Base-by-base conservation (phyloP, 2,329 filamentous ascomycete species). In the Clonostachys sp. region DNA sequence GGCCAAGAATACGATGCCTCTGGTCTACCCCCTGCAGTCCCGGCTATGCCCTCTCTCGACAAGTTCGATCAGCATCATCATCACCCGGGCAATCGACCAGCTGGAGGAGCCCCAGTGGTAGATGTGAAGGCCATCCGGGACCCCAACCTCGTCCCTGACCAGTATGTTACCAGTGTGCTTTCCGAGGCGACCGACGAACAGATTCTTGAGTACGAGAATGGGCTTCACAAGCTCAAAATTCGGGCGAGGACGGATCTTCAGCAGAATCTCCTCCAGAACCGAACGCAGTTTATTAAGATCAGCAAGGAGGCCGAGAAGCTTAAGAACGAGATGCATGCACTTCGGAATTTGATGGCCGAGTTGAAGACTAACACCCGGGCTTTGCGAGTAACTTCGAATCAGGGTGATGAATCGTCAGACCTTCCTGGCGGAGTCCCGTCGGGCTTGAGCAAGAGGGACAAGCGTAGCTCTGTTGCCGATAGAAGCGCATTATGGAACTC, bases 251-350 rank as follows among this genome's bases (percentile, higher is more conserved):
- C 83, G 44, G 91, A 97, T 57, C 75, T 99, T 18, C 92, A 97
- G 66, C 89, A 95, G 61, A 97, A 91, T 67, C 87, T 99, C 45
- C 92, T 95, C 68, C 91, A 96, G 66, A 99, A 99, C 67, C 84
- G 94, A 44, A 95, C 90, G 0, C 94, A 97, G 61, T 99, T 99
- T 62, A 97, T 99, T 75, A 95, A 95, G 68, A 97, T 99, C 66
- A 96, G 91, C 64, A 96, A 97, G 68, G 94, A 99, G 71, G 94
- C 95, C 3, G 94, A 99, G 68, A 96, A 96, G 71, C 81, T 99
- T 49, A 97, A 97, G 70, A 83, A 83, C 47, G 94, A 99, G 66
- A 97, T 99, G 94, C 83, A 89, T 45, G 89, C 89, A 7, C 79
- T 99, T 34, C 83, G 89, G 41, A 89, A 89, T 54, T 77, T 97